These are phyloP conservation scores for Fusarium sublunatum DNA, from an alignment of 2,329 filamentous ascomycete genomes.

Conservation along the genomic window DNA sequence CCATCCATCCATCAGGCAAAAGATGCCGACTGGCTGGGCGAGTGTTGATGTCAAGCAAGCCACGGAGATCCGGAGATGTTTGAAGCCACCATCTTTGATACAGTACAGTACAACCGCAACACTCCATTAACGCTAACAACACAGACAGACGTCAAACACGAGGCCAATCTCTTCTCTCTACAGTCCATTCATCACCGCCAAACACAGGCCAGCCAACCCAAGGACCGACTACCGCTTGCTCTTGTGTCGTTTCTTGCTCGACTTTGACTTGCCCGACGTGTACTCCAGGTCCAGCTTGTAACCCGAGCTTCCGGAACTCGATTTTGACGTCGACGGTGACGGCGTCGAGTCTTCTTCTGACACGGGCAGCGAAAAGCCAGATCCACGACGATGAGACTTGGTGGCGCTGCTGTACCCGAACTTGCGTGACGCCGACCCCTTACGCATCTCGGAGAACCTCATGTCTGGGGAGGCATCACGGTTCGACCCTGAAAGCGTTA, in stretches of 20 bases:
- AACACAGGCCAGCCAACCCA: background rate
- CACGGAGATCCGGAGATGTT: conserved; percentile 1
- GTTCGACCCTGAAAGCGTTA: conserved; percentile 45
- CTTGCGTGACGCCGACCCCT: conserved; percentile 53
- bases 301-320: conserved; percentile 37
- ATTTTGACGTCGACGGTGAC: conserved; percentile 40
- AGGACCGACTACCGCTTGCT: conserved; percentile 30
- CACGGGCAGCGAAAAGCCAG: conserved; percentile 42
- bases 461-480: conserved; percentile 51
- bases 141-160: background rate
- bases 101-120: background rate
- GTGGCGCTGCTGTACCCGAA: conserved; percentile 48
- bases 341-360: conserved; percentile 26
- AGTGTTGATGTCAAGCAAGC: background rate
- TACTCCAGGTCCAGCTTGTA: conserved; percentile 49
- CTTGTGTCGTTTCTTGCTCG: conserved; percentile 46
- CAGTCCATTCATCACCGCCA: conserved; percentile 3
- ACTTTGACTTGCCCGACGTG: conserved; percentile 44
- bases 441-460: conserved; percentile 53
- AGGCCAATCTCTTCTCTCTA: background rate
- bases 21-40: background rate
- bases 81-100: background rate
- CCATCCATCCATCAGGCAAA: too few species aligned
- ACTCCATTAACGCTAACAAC: background rate
- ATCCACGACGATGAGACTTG: conserved; percentile 48